Base-by-base conservation (phyloP, 192 early-diverging fungal species). In the Backusella circina region DNA sequence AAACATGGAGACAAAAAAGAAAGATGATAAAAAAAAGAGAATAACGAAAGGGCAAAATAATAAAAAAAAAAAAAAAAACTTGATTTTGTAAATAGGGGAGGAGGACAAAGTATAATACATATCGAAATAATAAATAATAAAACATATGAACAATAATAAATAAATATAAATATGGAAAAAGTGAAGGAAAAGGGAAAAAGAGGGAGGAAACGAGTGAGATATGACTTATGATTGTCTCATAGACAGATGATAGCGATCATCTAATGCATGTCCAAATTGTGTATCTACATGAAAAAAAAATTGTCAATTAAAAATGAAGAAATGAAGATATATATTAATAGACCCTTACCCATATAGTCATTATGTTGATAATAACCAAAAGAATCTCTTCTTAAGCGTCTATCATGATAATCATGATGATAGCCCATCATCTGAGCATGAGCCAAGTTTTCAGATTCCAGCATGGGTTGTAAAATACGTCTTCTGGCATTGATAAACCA, bases 401-500 rank as follows among this genome's bases (percentile, higher is more conserved):
- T 28, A 71, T 44, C 23, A 30, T 71, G n/a, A 41, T 41, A 15
- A 47, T 44, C 21, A 15, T 71, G 38, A 15, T 37, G 69, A 30
- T 71, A 71, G 28, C 37, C 37, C 69, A 71, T 71, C 69, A 37
- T 44, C 30, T 71, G 69, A 30, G 69, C 37, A 18, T 41, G n/a
- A 2, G 30, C 30, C 33, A 75, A 41, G 21, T 65, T 37, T 54
- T 76, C 75, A 5, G 75, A 76, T 61, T 76, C 75, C 5, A 76
- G 7, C 75, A 88, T 88, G 12, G 84, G 84, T 70, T 88, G 87
- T 28, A 86, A 75, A 38, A 85, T 88, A 37, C 88, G 75, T 36
- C 88, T 72, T 28, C 88, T 80, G 37, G 88, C 88, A 78, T 89
- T 89, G 44, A 89, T 89, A 73, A 89, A 89, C 88, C 88, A 89